Evolutionary conservation across 202 grass and related monocot species (phyloP).

Genomic region (Eragrostis tef): DNA sequence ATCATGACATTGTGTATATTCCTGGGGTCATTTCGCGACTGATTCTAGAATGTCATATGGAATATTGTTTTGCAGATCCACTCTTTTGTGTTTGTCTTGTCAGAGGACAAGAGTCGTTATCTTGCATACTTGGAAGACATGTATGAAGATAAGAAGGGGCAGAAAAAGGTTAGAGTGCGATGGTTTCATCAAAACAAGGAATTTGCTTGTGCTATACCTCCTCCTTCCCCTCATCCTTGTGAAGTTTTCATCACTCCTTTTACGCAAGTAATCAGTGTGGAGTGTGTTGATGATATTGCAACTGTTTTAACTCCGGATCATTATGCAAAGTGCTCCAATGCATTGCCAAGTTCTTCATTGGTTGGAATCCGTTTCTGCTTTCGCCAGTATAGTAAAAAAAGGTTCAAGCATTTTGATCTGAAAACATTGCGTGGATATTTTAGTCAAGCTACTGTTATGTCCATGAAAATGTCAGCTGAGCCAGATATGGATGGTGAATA

Average conservation of each 20-base stretch:
- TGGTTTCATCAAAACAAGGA: constrained; percentile 99
- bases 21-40: not conserved
- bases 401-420: constrained; percentile 88
- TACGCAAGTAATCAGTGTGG: constrained; percentile 97
- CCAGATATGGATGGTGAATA: constrained; percentile 57
- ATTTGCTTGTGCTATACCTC: constrained; percentile 87
- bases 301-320: constrained; percentile 91
- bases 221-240: constrained; percentile 84
- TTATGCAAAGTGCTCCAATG: constrained; percentile 65
- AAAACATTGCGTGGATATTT: constrained; percentile 89
- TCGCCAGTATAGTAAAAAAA: constrained; percentile 96
- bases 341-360: constrained; percentile 54
- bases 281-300: constrained; percentile 94
- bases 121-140: constrained; percentile 99
- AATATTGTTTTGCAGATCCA: constrained; percentile 61
- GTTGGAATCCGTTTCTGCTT: constrained; percentile 75
- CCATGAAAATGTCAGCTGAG: constrained; percentile 52
- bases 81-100: constrained; percentile 89
- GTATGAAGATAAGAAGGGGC: constrained; percentile 98
- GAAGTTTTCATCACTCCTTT: constrained; percentile 99
- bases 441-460: constrained; percentile 69
- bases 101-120: constrained; percentile 85
- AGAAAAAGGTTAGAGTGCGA: constrained; percentile 97
- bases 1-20: constrained; percentile 16
- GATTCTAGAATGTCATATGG: constrained; percentile 26